Conservation (phyloP, 805 yeast species). For the Candida corydali region DNA sequence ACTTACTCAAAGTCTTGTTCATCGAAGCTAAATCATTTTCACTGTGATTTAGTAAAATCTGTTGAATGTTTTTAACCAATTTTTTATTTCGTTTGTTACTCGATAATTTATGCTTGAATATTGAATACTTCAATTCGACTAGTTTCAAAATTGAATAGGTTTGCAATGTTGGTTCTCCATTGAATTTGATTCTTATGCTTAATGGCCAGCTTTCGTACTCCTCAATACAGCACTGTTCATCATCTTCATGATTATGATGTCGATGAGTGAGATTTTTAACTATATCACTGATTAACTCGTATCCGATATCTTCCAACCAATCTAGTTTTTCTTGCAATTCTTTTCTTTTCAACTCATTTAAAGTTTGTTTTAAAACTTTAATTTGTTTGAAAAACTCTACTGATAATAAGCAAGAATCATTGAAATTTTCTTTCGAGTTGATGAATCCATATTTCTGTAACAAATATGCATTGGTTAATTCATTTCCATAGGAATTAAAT, state of each 20-base stretch:
- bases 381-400: constrained; percentile 38
- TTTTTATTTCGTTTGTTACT: constrained; percentile 16
- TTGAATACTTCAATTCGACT: constrained; percentile 23
- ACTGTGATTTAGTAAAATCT: constrained; percentile 15
- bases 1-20: constrained; percentile 14
- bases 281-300: constrained; percentile 25
- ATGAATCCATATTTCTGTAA: constrained; percentile 80
- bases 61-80: constrained; percentile 16
- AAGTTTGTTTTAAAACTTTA: constrained; percentile 16
- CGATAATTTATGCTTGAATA: constrained; percentile 20
- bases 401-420: constrained; percentile 58
- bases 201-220: constrained; percentile 40
- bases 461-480: constrained; percentile 58
- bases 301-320: constrained; percentile 50
- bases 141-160: constrained; percentile 35
- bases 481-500: constrained; percentile 78
- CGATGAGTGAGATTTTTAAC: constrained; percentile 7
- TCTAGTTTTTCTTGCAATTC: constrained; percentile 35
- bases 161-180: constrained; percentile 44
- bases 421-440: constrained; percentile 33
- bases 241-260: constrained; percentile 11
- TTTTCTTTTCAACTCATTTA: constrained; percentile 23
- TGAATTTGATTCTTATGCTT: constrained; percentile 32
- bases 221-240: constrained; percentile 12
- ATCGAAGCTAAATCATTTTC: constrained; percentile 6